A percentile compares a stretch with the other conserved stretches of the same genome.
phyloP scores from a whole-genome alignment of 2,329 filamentous ascomycete species.

The Penicillium sp. region DNA sequence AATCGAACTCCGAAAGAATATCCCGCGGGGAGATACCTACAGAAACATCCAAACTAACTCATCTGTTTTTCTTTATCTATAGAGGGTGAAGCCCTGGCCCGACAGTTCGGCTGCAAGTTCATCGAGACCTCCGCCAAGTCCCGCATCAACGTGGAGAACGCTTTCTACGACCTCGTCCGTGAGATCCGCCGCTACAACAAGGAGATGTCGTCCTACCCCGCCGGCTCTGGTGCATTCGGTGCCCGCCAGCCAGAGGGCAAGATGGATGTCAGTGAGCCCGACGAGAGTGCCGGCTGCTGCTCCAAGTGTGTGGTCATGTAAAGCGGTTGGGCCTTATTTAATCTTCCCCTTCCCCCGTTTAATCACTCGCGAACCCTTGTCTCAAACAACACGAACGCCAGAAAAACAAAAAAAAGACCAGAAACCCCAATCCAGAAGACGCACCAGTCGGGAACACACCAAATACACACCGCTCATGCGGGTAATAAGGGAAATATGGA shows the following conservation, averaged over 20 bases:
- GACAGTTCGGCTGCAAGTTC: conserved; percentile 92
- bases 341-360: background rate
- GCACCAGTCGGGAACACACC: conserved; percentile 1
- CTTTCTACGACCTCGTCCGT: conserved; percentile 97
- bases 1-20: background rate
- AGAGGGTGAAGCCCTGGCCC: conserved; percentile 89
- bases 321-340: conserved; percentile 6
- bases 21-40: background rate
- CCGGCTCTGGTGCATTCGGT: conserved; percentile 63
- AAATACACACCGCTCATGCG: conserved; percentile 1
- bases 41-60: background rate
- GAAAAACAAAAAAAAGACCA: background rate
- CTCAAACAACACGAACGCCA: background rate
- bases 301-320: conserved; percentile 81
- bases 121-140: conserved; percentile 99
- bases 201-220: conserved; percentile 87
- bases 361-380: background rate
- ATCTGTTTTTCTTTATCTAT: conserved; percentile 16
- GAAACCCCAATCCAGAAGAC: background rate
- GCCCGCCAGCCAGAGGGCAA: conserved; percentile 63
- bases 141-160: conserved; percentile 96
- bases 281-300: conserved; percentile 68
- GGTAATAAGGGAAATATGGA: conserved; percentile 5
- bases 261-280: conserved; percentile 70
- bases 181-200: conserved; percentile 98